Evolutionary conservation across 345 rosid genomes (phyloP), one percentile per base, ranked within the genome.

Genomic region (Cardamine resedifolia): DNA sequence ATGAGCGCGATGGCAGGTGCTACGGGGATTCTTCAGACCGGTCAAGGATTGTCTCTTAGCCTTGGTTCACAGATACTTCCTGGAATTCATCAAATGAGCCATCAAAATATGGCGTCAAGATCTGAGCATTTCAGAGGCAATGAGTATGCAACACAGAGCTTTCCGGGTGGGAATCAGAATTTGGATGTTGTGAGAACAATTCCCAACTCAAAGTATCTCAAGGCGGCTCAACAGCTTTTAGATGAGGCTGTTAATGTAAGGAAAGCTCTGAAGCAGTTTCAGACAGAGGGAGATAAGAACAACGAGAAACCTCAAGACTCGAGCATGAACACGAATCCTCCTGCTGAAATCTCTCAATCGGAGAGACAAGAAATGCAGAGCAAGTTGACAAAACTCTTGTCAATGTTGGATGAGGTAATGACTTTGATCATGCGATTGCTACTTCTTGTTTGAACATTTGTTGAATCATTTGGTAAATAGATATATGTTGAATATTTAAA

Each of bases 391-490:
- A 92, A 96, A 76, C 96, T 96, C 79, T 79, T 90, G 49, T 90
- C 96, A 74, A 92, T 96, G 95, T 73, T 89, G 81, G 99, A 92
- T 67, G 98, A 92, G 92, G 99, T 96, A 86, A 75, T 69, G 49
- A 21, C 65, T 18, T 44, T 33, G 30, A 47, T 65, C 31, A 33
- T 56, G 38, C 7, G 0, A 10, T 60, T 8, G 52, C 38, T 36
- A 61, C 41, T 27, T 41, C 5, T 12, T 41, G 4, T 19, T 70
- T 0, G 2, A 18, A 7, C 21, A 0, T 31, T 23, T 67, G 20
- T 62, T 52, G 34, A 43, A 21, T 38, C 23, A 28, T 63, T 72
- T 62, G 43, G 36, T 28, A 14, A 23, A 16, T 53, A 20, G n/a
- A 41, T 14, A 27, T 41, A 30, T 71, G n/a, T n/a, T n/a, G n/a